phyloP scores from a whole-genome alignment of 2,329 filamentous ascomycete genomes.

The Trichophaea hybrida region DNA sequence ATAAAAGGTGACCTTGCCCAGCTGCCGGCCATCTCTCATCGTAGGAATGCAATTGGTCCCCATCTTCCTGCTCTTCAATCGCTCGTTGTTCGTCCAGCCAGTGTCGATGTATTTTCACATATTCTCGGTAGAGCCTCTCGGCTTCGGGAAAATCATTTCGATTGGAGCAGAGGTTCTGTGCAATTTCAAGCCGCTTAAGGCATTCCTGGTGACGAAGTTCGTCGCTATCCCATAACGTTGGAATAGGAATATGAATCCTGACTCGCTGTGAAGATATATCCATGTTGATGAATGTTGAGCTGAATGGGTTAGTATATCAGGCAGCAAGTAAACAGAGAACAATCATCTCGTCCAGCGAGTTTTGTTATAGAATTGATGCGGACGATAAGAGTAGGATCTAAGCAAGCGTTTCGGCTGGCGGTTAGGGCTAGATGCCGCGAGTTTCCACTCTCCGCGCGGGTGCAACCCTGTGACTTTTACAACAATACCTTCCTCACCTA shows the following conservation, averaged over 20 bases:
- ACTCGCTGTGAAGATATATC: background rate
- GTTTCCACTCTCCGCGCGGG: no score
- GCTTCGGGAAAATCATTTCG: conserved; percentile 16
- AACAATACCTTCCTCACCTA: no score
- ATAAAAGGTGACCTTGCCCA: no score
- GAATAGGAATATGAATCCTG: background rate
- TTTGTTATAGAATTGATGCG: background rate
- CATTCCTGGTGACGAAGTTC: conserved; percentile 18
- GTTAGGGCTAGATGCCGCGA: no score
- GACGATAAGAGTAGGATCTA: no score
- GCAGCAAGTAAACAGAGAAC: background rate
- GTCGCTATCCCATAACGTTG: conserved; percentile 5
- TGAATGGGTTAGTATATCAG: background rate
- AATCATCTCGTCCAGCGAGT: background rate
- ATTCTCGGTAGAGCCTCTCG: conserved; percentile 9
- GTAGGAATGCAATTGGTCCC: background rate
- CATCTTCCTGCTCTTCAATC: background rate
- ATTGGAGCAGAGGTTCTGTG: conserved; percentile 15
- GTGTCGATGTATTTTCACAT: conserved; percentile 14
- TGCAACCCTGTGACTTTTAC: no score
- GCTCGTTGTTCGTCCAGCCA: conserved; percentile 18
- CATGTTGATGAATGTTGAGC: background rate
- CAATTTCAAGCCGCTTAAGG: conserved; percentile 13
- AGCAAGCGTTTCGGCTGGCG: no score
- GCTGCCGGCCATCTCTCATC: background rate